These are phyloP conservation scores for Fusarium sp. DNA, from an alignment of 2,329 filamentous ascomycete genomes.

Conservation along the genomic window DNA sequence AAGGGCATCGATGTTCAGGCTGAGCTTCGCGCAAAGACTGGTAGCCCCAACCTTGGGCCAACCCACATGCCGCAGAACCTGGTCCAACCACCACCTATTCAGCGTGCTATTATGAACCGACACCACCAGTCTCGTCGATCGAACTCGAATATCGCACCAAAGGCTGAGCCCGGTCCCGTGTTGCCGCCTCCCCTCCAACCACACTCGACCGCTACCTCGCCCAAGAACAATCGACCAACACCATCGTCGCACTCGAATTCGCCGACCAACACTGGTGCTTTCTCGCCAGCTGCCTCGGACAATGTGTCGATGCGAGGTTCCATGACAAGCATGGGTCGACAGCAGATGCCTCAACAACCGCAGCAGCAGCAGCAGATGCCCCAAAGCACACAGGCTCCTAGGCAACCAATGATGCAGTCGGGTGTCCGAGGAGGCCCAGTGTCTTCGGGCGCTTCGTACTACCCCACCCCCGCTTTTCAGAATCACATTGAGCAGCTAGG, in stretches of 20 bases:
- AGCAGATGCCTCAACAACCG: constrained; percentile 47
- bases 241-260: constrained; percentile 80
- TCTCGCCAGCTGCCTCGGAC: constrained; percentile 60
- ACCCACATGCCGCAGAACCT: constrained; percentile 75
- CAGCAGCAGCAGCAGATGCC: constrained; percentile 38
- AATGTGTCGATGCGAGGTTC: constrained; percentile 59
- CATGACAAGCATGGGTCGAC: constrained; percentile 48
- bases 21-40: constrained; percentile 92
- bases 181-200: constrained; percentile 59
- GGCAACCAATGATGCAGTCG: constrained; percentile 52
- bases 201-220: constrained; percentile 69
- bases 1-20: constrained; percentile 99
- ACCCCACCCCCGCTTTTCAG: constrained; percentile 85
- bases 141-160: constrained; percentile 79
- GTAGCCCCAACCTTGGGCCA: constrained; percentile 81
- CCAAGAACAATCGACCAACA: constrained; percentile 82
- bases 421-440: constrained; percentile 52
- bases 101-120: constrained; percentile 83
- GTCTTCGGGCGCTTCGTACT: constrained; percentile 69
- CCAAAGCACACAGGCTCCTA: constrained; percentile 37
- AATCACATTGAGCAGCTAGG: constrained; percentile 96
- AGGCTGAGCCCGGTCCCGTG: constrained; percentile 68
- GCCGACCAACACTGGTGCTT: constrained; percentile 61
- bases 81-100: constrained; percentile 80
- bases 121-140: constrained; percentile 81